Percentiles rank a stretch among this genome's conserved stretches.
These are phyloP conservation scores for Suhomyces guaymorum DNA, from an alignment of 1,139 yeast species.

Conservation along the genomic window DNA sequence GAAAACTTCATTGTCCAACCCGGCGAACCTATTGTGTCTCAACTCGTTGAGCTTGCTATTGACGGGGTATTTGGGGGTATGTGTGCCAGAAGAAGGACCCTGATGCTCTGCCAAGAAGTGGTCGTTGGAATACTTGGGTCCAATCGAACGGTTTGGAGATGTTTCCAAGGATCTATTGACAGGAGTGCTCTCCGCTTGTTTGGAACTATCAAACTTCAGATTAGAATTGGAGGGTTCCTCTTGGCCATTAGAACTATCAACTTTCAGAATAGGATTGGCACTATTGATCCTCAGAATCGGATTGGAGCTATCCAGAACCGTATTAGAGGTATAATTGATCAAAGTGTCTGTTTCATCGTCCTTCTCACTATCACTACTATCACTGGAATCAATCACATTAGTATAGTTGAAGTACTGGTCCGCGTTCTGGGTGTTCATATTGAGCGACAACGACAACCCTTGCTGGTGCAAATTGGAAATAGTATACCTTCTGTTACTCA, in stretches of 20 bases:
- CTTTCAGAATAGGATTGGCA: conserved; percentile 16
- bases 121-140: no score
- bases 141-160: not conserved
- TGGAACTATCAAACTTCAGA: not conserved
- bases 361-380: conserved; percentile 32
- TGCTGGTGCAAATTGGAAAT: conserved; percentile 64
- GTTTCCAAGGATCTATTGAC: conserved; percentile 1
- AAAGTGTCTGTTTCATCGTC: no score
- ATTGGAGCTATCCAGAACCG: no score
- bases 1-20: conserved; percentile 2
- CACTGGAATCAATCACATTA: conserved; percentile 25
- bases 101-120: no score
- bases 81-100: conserved; percentile 1
- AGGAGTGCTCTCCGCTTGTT: conserved; percentile 1
- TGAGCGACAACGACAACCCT: conserved; percentile 66
- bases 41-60: conserved; percentile 5
- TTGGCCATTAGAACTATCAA: no score
- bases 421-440: conserved; percentile 58
- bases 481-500: conserved; percentile 44
- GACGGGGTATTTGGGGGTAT: conserved; percentile 1
- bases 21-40: conserved; percentile 5
- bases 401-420: conserved; percentile 29
- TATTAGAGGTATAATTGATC: no score
- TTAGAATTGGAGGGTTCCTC: not conserved
- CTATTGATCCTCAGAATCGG: no score